Evolutionary conservation across 305 asterid genomes (phyloP).

Genomic region (Fraxinus greggii): DNA sequence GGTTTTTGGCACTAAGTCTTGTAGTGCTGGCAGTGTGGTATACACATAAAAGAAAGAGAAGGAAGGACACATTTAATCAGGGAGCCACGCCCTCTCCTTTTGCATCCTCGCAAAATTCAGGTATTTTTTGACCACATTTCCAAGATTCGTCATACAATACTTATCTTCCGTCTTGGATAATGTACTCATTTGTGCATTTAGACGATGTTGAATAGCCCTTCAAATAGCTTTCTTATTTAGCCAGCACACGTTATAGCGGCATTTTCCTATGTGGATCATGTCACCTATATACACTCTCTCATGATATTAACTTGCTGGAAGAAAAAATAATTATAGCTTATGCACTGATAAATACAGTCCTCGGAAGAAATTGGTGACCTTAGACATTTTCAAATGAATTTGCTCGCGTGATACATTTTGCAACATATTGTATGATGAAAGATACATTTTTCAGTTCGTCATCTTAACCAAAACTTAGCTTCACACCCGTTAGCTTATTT

Average conservation of each 20-base stretch:
- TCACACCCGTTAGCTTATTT: neutral
- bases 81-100: slow-evolving; percentile 61
- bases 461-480: neutral
- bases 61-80: slow-evolving; percentile 40
- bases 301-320: neutral
- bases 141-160: neutral
- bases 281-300: neutral
- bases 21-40: slow-evolving; percentile 64
- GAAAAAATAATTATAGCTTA: neutral
- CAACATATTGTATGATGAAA: neutral
- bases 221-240: neutral
- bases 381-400: neutral
- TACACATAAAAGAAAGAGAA: slow-evolving; percentile 50
- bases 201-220: neutral
- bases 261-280: neutral
- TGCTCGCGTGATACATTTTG: neutral
- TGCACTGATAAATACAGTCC: neutral
- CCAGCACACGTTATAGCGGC: neutral
- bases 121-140: slow-evolving; percentile 33
- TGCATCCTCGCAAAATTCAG: slow-evolving; percentile 86
- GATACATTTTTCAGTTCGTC: neutral
- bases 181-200: neutral
- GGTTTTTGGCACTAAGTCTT: slow-evolving; percentile 62
- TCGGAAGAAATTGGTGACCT: neutral
- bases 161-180: neutral